phyloP scores from a whole-genome alignment of 2,329 filamentous ascomycete species.

The Xylaria sp. region DNA sequence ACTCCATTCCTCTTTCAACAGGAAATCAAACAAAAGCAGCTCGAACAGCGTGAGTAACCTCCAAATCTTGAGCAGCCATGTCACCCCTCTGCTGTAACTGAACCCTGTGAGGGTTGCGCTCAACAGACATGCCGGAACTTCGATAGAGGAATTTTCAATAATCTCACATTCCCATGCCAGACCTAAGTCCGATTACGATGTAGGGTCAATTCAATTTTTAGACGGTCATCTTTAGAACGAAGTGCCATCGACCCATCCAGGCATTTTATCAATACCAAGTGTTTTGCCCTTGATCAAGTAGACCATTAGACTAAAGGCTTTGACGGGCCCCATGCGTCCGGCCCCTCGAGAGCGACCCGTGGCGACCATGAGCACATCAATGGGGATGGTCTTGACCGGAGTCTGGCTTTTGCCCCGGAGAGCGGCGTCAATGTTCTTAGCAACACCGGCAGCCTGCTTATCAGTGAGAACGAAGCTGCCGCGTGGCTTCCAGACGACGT shows the following conservation, averaged over 20 bases:
- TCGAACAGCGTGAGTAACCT: neutral
- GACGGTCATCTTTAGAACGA: constrained; percentile 53
- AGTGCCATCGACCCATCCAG: constrained; percentile 61
- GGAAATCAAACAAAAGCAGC: constrained; percentile 4
- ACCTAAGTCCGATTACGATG: neutral
- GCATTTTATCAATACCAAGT: constrained; percentile 58
- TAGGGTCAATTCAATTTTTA: neutral
- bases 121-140: neutral
- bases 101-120: neutral
- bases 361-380: constrained; percentile 62
- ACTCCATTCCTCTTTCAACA: neutral
- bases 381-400: constrained; percentile 58
- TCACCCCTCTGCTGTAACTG: neutral
- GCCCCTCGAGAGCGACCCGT: constrained; percentile 62
- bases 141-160: neutral
- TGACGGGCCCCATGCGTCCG: constrained; percentile 60
- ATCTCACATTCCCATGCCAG: neutral
- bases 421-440: constrained; percentile 63
- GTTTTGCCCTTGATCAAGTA: constrained; percentile 65
- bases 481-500: constrained; percentile 62
- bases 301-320: constrained; percentile 62
- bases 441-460: constrained; percentile 65
- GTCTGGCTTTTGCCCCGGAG: constrained; percentile 58
- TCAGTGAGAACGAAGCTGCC: constrained; percentile 58
- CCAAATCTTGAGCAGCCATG: neutral